Evolutionary conservation across 345 rosid species (phyloP), one percentile per base, ranked within the genome.

Genomic region (Hibiscus tridactylites): DNA sequence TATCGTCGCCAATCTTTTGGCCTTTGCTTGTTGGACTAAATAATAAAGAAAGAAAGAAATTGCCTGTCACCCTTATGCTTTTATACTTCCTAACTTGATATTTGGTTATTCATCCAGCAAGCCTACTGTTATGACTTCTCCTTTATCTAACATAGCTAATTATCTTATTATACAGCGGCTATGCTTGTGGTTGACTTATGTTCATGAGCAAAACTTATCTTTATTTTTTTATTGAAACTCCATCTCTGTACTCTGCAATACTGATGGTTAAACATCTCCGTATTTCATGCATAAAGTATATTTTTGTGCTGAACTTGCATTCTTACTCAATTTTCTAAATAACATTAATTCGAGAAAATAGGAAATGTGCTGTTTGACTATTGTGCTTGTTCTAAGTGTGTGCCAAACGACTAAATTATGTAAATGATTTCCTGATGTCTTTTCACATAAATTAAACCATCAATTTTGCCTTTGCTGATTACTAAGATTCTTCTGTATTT

Each of bases 261-360:
- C 19, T 35, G 28, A 39, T 63, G 6, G 15, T 39, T 62, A 62
- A 28, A 37, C 47, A 33, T 62, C 26, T 35, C 21, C 16, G 47
- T 35, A 16, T 33, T 19, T 62, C 47, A 31, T 61, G 37, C 87
- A 73, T 92, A 19, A 11, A 42, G 4, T 65, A 42, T 42, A 19
- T 42, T 9, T 26, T 2, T 17, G 31, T 19, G 52, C 53, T 42
- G 5, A 37, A 50, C 56, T 50, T 50, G 56, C n/a, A 50, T 50
- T 50, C 56, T 50, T 52, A 52, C 17, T 50, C 54, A 50, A n/a
- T 52, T 52, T 52, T n/a, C 57, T n/a, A 52, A 52, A n/a, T 52
- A 21, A 52, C 2, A n/a, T n/a, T n/a, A 16, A 63, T 63, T 37
- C 28, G 17, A 63, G 50, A 37, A 63, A 63, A 37, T 35, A 11